Conservation (phyloP, 1,284 basidiomycete species). For the Abortiporus biennis region DNA sequence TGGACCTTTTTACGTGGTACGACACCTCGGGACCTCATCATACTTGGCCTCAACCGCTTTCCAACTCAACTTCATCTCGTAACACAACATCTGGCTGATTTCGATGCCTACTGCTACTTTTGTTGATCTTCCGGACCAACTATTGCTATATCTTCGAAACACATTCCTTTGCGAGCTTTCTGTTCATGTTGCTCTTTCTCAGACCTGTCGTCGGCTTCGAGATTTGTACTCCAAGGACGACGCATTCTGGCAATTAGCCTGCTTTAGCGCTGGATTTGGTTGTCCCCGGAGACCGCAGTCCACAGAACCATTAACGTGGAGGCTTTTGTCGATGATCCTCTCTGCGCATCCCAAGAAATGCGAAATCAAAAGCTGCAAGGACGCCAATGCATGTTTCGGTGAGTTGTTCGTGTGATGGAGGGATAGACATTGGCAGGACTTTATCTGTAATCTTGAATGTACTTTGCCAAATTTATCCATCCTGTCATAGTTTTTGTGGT, state of each 20-base stretch:
- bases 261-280: slow-evolving; percentile 24
- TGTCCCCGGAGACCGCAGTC: slow-evolving; percentile 17
- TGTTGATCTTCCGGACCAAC: slow-evolving; percentile 14
- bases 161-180: slow-evolving; percentile 19
- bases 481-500: no score
- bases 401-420: no score
- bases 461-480: no score
- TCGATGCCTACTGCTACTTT: no score
- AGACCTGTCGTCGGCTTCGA: slow-evolving; percentile 20
- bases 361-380: slow-evolving; percentile 26
- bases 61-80: no score
- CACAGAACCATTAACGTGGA: slow-evolving; percentile 15
- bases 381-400: slow-evolving; percentile 25
- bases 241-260: slow-evolving; percentile 23
- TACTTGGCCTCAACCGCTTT: no score
- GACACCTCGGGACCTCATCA: no score
- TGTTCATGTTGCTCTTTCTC: slow-evolving; percentile 24
- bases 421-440: no score
- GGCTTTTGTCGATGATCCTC: slow-evolving; percentile 19
- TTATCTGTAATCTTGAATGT: no score
- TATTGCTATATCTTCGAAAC: slow-evolving; percentile 22
- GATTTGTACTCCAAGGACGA: slow-evolving; percentile 21
- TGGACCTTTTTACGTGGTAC: no score
- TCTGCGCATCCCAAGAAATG: slow-evolving; percentile 20
- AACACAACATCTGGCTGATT: no score